These are phyloP conservation scores for Exophiala calicioides DNA, from an alignment of 2,329 filamentous ascomycete genomes.

Conservation along the genomic window DNA sequence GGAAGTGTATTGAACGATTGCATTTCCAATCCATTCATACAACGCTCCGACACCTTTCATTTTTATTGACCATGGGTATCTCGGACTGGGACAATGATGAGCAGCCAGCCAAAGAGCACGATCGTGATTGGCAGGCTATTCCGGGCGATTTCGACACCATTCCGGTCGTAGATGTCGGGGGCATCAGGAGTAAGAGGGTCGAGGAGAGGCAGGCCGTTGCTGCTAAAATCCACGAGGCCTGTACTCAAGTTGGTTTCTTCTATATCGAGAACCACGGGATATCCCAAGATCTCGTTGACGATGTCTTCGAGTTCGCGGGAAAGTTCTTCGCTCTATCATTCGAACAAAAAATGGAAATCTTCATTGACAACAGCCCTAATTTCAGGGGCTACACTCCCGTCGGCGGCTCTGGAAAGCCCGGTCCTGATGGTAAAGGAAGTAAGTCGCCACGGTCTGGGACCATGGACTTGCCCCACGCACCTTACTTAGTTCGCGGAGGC, in stretches of 20 bases:
- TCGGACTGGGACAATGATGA: too few relatives aligned
- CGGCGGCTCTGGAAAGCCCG: slow-evolving; percentile 8
- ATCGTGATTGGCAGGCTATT: too few relatives aligned
- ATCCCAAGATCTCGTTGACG: slow-evolving; percentile 22
- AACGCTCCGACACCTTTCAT: too few relatives aligned
- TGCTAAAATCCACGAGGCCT: slow-evolving; percentile 37
- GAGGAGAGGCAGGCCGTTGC: slow-evolving; percentile 42
- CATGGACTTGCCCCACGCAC: too few relatives aligned
- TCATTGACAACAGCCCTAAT: slow-evolving; percentile 33
- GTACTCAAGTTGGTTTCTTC: slow-evolving; percentile 28
- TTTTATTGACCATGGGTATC: too few relatives aligned
- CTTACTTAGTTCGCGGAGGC: too few relatives aligned
- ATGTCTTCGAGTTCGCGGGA: slow-evolving; percentile 17
- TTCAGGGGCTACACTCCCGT: slow-evolving; percentile 14
- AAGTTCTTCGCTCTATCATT: slow-evolving; percentile 45
- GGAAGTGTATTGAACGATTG: too few relatives aligned
- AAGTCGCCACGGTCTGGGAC: too few relatives aligned
- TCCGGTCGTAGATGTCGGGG: slow-evolving; percentile 47
- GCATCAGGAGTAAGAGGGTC: slow-evolving; percentile 38
- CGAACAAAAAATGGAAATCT: slow-evolving; percentile 51
- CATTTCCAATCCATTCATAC: too few relatives aligned
- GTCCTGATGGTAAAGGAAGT: slow-evolving; percentile 4
- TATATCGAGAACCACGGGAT: slow-evolving; percentile 31
- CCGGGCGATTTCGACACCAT: slow-evolving; percentile 30
- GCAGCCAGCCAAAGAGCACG: too few relatives aligned